Percentiles rank a stretch among this genome's conserved stretches.
phyloP scores from a whole-genome alignment of 2,329 filamentous ascomycete genomes.

The Geosmithia flava region DNA sequence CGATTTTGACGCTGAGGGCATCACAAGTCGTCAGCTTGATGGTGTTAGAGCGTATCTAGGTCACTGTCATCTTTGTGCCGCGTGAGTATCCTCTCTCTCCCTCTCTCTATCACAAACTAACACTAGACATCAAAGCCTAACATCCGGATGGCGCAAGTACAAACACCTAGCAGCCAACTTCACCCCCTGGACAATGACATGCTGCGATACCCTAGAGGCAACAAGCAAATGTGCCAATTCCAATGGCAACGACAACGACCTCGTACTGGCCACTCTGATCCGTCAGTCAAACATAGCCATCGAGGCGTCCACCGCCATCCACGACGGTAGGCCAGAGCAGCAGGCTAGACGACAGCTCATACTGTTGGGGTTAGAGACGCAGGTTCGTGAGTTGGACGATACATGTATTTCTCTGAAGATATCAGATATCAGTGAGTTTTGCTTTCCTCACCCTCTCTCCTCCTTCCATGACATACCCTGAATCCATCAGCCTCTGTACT shows the following conservation, averaged over 20 bases:
- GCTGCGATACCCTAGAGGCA: slow-evolving; percentile 30
- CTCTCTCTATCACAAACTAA: background rate
- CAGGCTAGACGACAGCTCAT: slow-evolving; percentile 25
- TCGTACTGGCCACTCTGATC: slow-evolving; percentile 27
- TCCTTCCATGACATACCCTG: background rate
- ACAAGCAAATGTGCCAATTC: no score
- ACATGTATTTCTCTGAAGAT: no score
- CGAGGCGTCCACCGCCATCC: slow-evolving; percentile 20
- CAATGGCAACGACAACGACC: slow-evolving; percentile 23
- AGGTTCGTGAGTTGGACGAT: slow-evolving; percentile 27
- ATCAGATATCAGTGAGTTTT: no score
- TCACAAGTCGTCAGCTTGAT: slow-evolving; percentile 18
- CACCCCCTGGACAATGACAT: slow-evolving; percentile 28
- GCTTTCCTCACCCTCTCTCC: background rate
- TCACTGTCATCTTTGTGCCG: slow-evolving; percentile 28
- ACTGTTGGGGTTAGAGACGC: slow-evolving; percentile 32
- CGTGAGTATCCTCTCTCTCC: slow-evolving; percentile 13
- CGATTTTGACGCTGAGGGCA: background rate
- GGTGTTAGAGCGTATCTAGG: slow-evolving; percentile 31
- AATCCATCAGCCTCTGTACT: background rate
- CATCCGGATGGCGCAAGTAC: slow-evolving; percentile 23
- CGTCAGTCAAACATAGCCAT: slow-evolving; percentile 26
- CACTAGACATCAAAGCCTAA: slow-evolving; percentile 15
- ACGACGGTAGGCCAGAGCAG: slow-evolving; percentile 18
- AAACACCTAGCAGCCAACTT: slow-evolving; percentile 17